Evolutionary conservation across 306 rosid species (phyloP).

Genomic region (Senna tora): DNA sequence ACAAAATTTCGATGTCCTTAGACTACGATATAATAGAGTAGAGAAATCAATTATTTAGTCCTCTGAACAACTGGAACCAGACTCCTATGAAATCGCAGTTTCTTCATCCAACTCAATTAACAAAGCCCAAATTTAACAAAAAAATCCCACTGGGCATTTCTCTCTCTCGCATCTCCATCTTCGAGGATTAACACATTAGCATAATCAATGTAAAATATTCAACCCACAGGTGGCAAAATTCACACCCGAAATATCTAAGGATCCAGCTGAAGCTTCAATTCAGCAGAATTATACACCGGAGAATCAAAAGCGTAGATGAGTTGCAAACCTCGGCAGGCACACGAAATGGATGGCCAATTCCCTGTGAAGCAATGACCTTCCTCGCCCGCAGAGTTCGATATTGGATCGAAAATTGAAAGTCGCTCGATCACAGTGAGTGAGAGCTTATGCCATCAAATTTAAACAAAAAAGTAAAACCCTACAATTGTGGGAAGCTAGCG

Average conservation of each 20-base stretch:
- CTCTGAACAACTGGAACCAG: neutral
- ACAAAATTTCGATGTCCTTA: neutral
- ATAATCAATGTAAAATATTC: constrained; percentile 29
- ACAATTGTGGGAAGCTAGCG: constrained; percentile 2
- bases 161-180: constrained; percentile 26
- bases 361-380: constrained; percentile 35
- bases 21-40: constrained; percentile 13
- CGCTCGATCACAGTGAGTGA: constrained; percentile 34
- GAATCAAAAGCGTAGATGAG: constrained; percentile 4
- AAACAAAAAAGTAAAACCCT: constrained; percentile 39
- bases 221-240: constrained; percentile 35
- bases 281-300: neutral
- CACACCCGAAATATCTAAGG: neutral
- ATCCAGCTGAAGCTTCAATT: constrained; percentile 29
- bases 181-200: constrained; percentile 23
- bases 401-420: constrained; percentile 23
- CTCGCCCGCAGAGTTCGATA: neutral
- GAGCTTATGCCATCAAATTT: constrained; percentile 4
- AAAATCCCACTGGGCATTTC: constrained; percentile 17
- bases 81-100: constrained; percentile 8
- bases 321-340: constrained; percentile 51
- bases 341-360: constrained; percentile 40
- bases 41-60: neutral
- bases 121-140: constrained; percentile 10
- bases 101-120: constrained; percentile 7